Percentiles rank a stretch among this genome's conserved stretches.
These are phyloP conservation scores for Magnolia changhungtana DNA, from an alignment of 164 flowering plant species.

Conservation along the genomic window DNA sequence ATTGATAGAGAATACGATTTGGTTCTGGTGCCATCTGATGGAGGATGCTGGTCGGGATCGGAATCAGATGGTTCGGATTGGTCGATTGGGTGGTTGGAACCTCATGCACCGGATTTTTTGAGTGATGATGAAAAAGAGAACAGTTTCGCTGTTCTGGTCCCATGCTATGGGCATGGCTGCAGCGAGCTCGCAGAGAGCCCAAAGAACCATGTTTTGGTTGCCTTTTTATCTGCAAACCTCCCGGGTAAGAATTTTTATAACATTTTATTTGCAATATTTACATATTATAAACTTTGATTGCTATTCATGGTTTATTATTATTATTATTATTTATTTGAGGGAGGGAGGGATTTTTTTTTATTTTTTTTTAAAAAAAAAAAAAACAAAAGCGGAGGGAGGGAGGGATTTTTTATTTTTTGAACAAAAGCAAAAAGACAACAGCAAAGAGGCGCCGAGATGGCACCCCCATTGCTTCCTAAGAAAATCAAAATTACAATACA, in stretches of 20 bases:
- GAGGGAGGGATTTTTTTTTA: neutral
- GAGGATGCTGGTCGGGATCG: constrained; percentile 72
- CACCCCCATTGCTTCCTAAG: too few relatives aligned
- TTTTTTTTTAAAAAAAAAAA: neutral
- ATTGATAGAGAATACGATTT: constrained; percentile 63
- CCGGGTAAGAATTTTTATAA: constrained; percentile 26
- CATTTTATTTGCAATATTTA: too few relatives aligned
- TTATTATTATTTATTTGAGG: too few relatives aligned
- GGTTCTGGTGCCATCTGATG: constrained; percentile 85
- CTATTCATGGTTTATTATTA: neutral
- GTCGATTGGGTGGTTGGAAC: constrained; percentile 94
- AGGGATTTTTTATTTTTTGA: too few relatives aligned
- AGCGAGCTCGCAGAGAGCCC: constrained; percentile 29
- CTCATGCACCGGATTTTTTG: constrained; percentile 75
- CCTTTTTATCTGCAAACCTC: constrained; percentile 33
- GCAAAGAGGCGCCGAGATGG: too few relatives aligned
- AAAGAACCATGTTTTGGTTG: constrained; percentile 39
- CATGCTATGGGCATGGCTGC: constrained; percentile 59
- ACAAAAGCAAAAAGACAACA: neutral
- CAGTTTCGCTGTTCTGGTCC: constrained; percentile 87
- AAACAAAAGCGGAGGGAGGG: too few relatives aligned
- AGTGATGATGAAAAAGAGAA: constrained; percentile 59
- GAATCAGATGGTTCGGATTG: constrained; percentile 91
- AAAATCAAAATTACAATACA: too few relatives aligned
- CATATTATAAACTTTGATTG: constrained; percentile 23